Conservation (phyloP, 176 grass and related monocot genomes). For the Metroxylon sagu region DNA sequence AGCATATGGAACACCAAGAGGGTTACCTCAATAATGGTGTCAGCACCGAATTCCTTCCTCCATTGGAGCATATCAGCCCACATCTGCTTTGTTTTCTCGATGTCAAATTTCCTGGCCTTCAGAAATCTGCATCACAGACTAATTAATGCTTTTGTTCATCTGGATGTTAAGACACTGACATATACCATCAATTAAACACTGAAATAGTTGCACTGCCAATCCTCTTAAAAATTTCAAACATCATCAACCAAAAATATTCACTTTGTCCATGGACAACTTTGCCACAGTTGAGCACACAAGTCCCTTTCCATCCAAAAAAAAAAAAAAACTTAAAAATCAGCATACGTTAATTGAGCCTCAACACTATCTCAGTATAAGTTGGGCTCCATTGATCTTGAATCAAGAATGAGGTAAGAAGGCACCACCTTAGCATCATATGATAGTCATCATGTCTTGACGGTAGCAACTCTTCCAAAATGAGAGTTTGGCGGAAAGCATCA, state of each 20-base stretch:
- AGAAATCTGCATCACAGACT: slow-evolving; percentile 28
- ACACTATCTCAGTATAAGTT: neutral
- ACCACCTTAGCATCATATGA: slow-evolving; percentile 91
- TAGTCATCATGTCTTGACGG: slow-evolving; percentile 92
- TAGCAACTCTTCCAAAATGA: slow-evolving; percentile 89
- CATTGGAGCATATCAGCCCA: slow-evolving; percentile 82
- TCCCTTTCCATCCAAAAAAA: too few relatives aligned
- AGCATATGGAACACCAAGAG: neutral
- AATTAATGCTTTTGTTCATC: too few relatives aligned
- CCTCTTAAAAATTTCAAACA: too few relatives aligned
- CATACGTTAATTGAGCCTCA: too few relatives aligned
- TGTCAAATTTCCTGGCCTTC: slow-evolving; percentile 83
- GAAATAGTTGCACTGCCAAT: too few relatives aligned
- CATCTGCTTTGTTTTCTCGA: slow-evolving; percentile 91
- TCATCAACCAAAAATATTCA: too few relatives aligned
- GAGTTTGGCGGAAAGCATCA: slow-evolving; percentile 89
- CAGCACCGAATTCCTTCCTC: slow-evolving; percentile 74
- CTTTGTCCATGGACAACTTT: too few relatives aligned
- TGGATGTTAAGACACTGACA: too few relatives aligned
- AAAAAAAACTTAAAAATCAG: too few relatives aligned
- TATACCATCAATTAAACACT: too few relatives aligned
- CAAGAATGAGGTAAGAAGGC: neutral
- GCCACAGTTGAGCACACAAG: too few relatives aligned
- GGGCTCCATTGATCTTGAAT: too few relatives aligned
- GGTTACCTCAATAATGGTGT: slow-evolving; percentile 59